phyloP scores from a whole-genome alignment of 345 rosid genomes.

The Dovyalis caffra region DNA sequence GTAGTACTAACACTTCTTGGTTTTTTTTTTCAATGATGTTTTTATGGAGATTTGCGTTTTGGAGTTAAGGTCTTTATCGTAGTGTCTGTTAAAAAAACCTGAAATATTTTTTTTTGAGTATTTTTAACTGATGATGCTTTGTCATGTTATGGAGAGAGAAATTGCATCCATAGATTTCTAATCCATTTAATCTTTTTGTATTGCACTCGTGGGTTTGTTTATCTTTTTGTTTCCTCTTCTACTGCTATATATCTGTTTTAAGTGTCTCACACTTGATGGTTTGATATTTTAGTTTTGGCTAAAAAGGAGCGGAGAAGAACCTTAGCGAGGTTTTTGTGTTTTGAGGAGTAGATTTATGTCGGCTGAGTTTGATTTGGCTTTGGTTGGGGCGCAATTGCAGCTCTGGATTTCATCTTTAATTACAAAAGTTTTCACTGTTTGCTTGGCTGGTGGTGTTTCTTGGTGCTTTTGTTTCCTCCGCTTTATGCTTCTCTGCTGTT shows the following conservation, averaged over 20 bases:
- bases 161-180: constrained; percentile 67
- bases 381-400: constrained; percentile 66
- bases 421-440: constrained; percentile 1
- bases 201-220: neutral
- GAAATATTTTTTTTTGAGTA: neutral
- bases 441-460: constrained; percentile 14
- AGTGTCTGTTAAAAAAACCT: neutral
- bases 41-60: constrained; percentile 30
- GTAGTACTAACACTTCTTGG: neutral
- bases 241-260: neutral
- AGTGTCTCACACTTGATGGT: neutral
- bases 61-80: constrained; percentile 13
- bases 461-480: constrained; percentile 8
- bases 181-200: constrained; percentile 25
- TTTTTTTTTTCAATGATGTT: neutral
- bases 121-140: constrained; percentile 18
- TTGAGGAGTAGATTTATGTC: constrained; percentile 70
- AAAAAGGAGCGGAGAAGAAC: neutral
- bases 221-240: neutral
- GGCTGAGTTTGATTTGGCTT: constrained; percentile 70
- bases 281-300: neutral
- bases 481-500: constrained; percentile 44
- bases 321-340: constrained; percentile 7
- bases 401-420: constrained; percentile 42
- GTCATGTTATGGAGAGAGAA: constrained; percentile 33